Base-by-base conservation (phyloP, 2,329 filamentous ascomycete species). In the Cercospora berteroae region DNA sequence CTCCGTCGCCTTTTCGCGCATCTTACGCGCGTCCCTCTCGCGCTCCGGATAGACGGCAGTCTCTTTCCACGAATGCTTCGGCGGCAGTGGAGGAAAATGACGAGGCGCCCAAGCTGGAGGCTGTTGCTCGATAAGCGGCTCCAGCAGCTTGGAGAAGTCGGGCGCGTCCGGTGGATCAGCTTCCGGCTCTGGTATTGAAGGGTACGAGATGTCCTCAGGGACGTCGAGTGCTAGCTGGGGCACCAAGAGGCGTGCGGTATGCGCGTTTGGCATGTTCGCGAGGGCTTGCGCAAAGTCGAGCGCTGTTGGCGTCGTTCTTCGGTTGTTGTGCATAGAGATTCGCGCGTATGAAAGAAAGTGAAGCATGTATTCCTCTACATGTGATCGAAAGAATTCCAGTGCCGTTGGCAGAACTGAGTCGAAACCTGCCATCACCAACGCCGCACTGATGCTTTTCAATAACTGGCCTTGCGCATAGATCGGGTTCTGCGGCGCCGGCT, bases 11-110 rank as follows among this genome's bases (percentile, higher is more conserved):
- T 84, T 83, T 74, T 90, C 88, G 42, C 76, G 74, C 75, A 77
- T 75, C 71, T 82, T 83, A 42, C 86, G 81, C 2, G 87, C 83
- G 71, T 90, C 87, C 36, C 81, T 84, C 69, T 89, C 87, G 67
- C 88, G 83, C 44, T 84, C 77, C 1, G 85, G 83, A 69, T 83
- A 88, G 4, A 89, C 85, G 0, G 86, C 81, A 1, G 88, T 89
- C 27, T 84, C 78, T 71, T 84, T 84, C 79, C 87, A 90, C 0
- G 88, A 88, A 76, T 90, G 88, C 74, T 83, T 85, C 60, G 87
- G 87, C 7, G 88, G 88, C 48, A 89, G 85, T 23, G 83, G 78
- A 2, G 88, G 88, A 67, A 90, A 87, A 68, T 89, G 85, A 60
- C 79, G 79, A 1, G 87, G 87, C 66, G 89, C 86, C 74, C 87